Base-by-base conservation (phyloP, 2,329 filamentous ascomycete species). In the Trichoderma atrobrunneum region DNA sequence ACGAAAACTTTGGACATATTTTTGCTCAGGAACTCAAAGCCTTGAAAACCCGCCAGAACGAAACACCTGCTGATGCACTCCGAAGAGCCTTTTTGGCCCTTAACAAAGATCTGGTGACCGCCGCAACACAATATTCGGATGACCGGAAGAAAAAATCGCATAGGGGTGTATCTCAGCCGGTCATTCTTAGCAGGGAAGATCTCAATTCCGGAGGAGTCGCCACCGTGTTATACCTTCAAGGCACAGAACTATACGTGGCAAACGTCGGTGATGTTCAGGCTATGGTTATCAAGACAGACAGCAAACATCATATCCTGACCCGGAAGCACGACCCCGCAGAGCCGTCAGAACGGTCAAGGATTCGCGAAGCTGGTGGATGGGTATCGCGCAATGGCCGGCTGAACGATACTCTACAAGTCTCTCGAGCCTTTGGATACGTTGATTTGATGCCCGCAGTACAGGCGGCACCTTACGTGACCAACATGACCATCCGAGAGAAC, bases 221-320 rank as follows among this genome's bases (percentile, higher is more conserved):
- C 2, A 98, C 96, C 0, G 92, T 98, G 3, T 87, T 96, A 67
- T 99, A 97, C 78, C 84, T 99, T 36, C 92, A 95, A 77, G 92
- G 93, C 76, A 95, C 94, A 82, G 94, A 98, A 76, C 87, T 99
- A 3, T 98, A 93, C 78, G 91, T 98, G 69, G 96, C 95, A 74
- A 99, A 99, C 77, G 93, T 99, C 26, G 96, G 96, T 67, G 94
- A 99, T 82, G 94, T 93, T 6, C 94, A 98, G 82, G 95, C 95
- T n/a, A 92, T 99, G 82, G 87, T 98, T 24, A 96, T 99, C 74
- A 93, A 95, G 77, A 93, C 93, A 1, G 94, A 97, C 79, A 94
- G 94, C 51, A 89, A 91, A 28, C 89, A 96, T 81, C 91, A 91
- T 77, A 91, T 95, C 75, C 86, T 99, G 75, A 98, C 96, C 3